Percentiles rank a stretch among this genome's conserved stretches.
phyloP scores from a whole-genome alignment of 2,329 filamentous ascomycete genomes.

The Rhexocercosporidium sp. region DNA sequence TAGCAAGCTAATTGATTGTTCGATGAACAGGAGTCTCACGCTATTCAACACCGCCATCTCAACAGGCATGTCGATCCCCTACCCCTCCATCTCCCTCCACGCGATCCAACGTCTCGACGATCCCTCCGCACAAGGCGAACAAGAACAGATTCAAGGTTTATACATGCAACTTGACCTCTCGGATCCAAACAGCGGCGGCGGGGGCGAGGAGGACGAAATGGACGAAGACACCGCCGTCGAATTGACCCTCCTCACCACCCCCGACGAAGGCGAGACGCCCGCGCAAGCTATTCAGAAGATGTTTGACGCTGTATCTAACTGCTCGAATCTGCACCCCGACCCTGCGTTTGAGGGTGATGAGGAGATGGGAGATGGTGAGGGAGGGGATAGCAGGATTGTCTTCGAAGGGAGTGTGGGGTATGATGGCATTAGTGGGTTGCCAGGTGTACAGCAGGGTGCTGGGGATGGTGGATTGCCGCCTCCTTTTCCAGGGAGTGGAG shows the following conservation, averaged over 20 bases:
- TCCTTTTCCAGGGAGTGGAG: constrained; percentile 73
- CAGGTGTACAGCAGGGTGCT: constrained; percentile 57
- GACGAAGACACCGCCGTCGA: constrained; percentile 72
- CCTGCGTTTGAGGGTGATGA: constrained; percentile 54
- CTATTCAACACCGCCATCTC: constrained; percentile 65
- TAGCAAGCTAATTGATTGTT: background rate
- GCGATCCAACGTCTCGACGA: constrained; percentile 66
- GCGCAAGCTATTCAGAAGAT: constrained; percentile 40
- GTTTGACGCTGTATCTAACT: constrained; percentile 74
- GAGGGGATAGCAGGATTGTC: constrained; percentile 58
- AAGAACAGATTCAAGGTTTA: constrained; percentile 50
- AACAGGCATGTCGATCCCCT: constrained; percentile 71
- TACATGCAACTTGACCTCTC: constrained; percentile 73
- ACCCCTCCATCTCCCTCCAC: constrained; percentile 76
- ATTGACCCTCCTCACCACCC: constrained; percentile 65
- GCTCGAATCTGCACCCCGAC: constrained; percentile 79
- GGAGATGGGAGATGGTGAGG: constrained; percentile 58
- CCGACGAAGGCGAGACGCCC: constrained; percentile 26
- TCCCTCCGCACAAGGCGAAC: constrained; percentile 46
- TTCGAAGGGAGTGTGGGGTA: constrained; percentile 58
- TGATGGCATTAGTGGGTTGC: constrained; percentile 61
- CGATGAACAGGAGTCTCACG: constrained; percentile 55
- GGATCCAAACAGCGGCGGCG: constrained; percentile 50
- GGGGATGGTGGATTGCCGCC: constrained; percentile 61
- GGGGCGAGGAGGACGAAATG: constrained; percentile 60